Evolutionary conservation across 768 basidiomycete species (phyloP).

Genomic region (Rhodotorula sphaerocarpa): DNA sequence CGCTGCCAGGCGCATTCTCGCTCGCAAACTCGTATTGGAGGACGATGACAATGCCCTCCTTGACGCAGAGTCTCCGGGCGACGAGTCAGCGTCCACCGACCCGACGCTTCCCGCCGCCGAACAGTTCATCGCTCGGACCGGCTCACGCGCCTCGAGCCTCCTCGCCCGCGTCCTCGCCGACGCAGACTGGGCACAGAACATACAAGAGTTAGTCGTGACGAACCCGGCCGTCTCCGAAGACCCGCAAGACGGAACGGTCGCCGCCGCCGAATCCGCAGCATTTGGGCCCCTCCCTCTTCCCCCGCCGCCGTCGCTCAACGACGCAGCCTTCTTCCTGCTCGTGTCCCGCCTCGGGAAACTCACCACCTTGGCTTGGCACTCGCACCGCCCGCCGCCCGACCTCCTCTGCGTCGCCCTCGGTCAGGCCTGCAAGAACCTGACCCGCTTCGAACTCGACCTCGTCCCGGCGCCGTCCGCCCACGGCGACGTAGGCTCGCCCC

Average conservation of each 20-base stretch:
- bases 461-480: neutral
- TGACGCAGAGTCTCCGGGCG: neutral
- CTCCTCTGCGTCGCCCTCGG: slow-evolving; percentile 25
- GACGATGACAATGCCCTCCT: slow-evolving; percentile 27
- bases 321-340: slow-evolving; percentile 7
- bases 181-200: neutral
- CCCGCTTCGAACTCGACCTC: slow-evolving; percentile 10
- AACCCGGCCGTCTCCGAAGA: too few relatives aligned
- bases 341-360: slow-evolving; percentile 11
- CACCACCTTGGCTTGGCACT: slow-evolving; percentile 16
- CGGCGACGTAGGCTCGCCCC: too few relatives aligned
- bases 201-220: neutral
- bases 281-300: too few relatives aligned
- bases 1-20: neutral
- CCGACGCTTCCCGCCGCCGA: too few relatives aligned
- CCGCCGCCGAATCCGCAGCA: too few relatives aligned
- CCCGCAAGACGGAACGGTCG: too few relatives aligned
- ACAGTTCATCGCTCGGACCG: neutral
- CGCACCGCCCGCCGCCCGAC: slow-evolving; percentile 16
- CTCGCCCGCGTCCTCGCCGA: neutral
- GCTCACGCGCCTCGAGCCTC: neutral
- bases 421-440: slow-evolving; percentile 2
- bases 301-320: slow-evolving; percentile 9
- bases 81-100: too few relatives aligned
- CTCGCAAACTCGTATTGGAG: neutral